Evolutionary conservation across 495 filamentous ascomycete genomes (phyloP).

Genomic region (Tetracladium marchalianum): DNA sequence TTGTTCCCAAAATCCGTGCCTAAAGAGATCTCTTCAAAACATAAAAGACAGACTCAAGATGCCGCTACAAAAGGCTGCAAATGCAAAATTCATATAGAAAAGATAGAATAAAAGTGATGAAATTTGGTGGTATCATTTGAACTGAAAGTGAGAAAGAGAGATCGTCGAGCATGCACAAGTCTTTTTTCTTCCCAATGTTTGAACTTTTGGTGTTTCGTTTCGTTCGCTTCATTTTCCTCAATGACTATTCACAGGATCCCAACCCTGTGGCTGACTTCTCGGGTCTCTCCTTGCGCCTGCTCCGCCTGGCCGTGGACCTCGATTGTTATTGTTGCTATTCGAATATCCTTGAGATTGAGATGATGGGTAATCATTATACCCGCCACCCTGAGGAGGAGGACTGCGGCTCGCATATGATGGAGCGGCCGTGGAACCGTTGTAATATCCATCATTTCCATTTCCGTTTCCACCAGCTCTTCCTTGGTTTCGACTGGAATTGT

Average conservation of each 20-base stretch:
- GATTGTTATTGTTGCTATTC: background rate
- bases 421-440: background rate
- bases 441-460: background rate
- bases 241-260: constrained; percentile 14
- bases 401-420: constrained; percentile 9
- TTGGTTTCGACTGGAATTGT: constrained; percentile 1
- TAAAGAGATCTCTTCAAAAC: too few relatives aligned
- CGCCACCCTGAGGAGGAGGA: constrained; percentile 9
- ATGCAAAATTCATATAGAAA: too few relatives aligned
- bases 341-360: constrained; percentile 6
- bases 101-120: too few relatives aligned
- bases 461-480: constrained; percentile 1
- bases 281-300: constrained; percentile 6
- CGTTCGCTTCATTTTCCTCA: background rate
- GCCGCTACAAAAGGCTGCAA: too few relatives aligned
- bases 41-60: too few relatives aligned
- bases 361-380: constrained; percentile 9
- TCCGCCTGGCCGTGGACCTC: constrained; percentile 1
- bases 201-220: too few relatives aligned
- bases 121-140: too few relatives aligned
- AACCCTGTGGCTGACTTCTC: constrained; percentile 12
- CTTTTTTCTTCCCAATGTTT: too few relatives aligned
- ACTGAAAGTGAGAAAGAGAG: too few relatives aligned
- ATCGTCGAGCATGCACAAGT: too few relatives aligned
- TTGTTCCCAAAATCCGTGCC: too few relatives aligned